Evolutionary conservation across 148 eudicot genomes (phyloP).

Genomic region (Dianthus caryophyllus): DNA sequence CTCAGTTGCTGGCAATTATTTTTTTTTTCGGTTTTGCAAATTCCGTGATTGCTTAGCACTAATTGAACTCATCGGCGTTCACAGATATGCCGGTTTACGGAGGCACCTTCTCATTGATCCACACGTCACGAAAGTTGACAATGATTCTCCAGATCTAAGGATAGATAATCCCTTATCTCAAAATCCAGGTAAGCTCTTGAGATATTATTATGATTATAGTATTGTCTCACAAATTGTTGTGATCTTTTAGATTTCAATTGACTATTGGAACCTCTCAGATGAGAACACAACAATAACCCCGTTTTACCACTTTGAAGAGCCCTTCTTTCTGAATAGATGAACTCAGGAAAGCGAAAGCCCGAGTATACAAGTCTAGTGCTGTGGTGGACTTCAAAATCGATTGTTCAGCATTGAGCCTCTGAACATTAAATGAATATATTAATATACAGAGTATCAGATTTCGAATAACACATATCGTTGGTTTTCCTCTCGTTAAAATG

Average conservation of each 20-base stretch:
- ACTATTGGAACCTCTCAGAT: neutral
- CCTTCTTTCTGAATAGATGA: neutral
- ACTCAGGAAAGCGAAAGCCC: neutral
- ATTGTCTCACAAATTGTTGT: neutral
- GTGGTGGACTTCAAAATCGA: neutral
- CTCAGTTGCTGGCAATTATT: neutral
- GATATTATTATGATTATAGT: neutral
- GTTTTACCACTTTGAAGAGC: neutral
- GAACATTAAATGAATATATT: neutral
- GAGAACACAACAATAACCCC: neutral
- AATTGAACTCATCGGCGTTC: conserved; percentile 6
- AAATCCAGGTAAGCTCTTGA: conserved; percentile 66
- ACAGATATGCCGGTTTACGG: conserved; percentile 79
- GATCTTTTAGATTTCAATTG: neutral
- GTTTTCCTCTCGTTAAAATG: neutral
- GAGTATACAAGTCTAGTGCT: neutral
- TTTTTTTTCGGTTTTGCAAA: no score
- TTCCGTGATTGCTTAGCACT: neutral
- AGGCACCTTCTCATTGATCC: conserved; percentile 77
- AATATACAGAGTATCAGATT: neutral
- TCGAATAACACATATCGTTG: neutral
- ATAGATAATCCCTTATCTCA: conserved; percentile 92
- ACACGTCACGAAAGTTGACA: conserved; percentile 53
- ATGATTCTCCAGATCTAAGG: conserved; percentile 52
- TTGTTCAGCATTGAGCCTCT: neutral